Conservation (phyloP, 768 basidiomycete species). For the Saitozyma sp. region DNA sequence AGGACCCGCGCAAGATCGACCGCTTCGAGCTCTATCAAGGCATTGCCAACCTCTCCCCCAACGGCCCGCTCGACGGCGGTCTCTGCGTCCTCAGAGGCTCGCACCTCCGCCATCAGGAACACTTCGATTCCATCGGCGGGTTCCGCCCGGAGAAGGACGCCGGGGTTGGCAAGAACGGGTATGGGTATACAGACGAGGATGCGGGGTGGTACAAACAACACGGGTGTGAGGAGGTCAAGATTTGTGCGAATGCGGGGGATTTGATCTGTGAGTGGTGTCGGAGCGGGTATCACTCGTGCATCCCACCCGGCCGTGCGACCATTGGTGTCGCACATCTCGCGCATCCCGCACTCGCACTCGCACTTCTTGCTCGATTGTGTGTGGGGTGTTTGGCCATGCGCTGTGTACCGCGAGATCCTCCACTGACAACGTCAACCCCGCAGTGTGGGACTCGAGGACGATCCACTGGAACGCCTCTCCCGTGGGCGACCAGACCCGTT, state of each 20-base stretch:
- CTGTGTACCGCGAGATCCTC: too few relatives aligned
- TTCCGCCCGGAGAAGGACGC: constrained; percentile 9
- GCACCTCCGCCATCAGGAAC: constrained; percentile 25
- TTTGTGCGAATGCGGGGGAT: constrained; percentile 10
- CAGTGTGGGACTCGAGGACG: constrained; percentile 19
- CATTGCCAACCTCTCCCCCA: constrained; percentile 23
- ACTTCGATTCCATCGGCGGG: constrained; percentile 19
- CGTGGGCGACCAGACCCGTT: constrained; percentile 12
- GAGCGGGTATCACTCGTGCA: too few relatives aligned
- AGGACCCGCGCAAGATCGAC: constrained; percentile 26
- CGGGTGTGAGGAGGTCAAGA: constrained; percentile 26
- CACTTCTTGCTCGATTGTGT: too few relatives aligned
- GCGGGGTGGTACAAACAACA: constrained; percentile 23
- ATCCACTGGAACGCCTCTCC: constrained; percentile 19
- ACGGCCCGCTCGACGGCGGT: constrained; percentile 42
- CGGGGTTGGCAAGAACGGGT: neutral
- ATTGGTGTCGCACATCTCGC: too few relatives aligned
- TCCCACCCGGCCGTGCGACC: too few relatives aligned
- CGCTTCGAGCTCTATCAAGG: constrained; percentile 33
- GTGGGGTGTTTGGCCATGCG: constrained; percentile 48
- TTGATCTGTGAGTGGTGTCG: too few relatives aligned
- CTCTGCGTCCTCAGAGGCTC: constrained; percentile 34
- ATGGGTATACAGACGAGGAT: constrained; percentile 17
- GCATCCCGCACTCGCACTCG: too few relatives aligned
- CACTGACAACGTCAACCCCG: too few relatives aligned